Evolutionary conservation across 2,329 filamentous ascomycete species (phyloP).

Genomic region (Nothomitra cinnamomea): DNA sequence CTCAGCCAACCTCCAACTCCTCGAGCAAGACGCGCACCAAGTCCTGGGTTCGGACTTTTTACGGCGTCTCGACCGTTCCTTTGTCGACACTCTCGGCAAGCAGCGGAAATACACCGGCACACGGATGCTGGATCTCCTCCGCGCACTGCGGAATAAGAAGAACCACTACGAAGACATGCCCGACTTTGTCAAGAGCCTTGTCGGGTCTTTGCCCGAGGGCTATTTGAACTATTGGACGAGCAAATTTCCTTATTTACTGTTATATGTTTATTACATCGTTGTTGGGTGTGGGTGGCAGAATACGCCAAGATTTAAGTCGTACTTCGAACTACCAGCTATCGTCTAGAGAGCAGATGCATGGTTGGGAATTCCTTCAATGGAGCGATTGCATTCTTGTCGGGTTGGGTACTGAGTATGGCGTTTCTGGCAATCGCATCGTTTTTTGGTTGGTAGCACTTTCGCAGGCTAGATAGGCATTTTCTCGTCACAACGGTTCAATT

Average conservation of each 20-base stretch:
- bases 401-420: no score
- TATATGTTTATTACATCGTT: constrained; percentile 63
- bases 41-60: constrained; percentile 56
- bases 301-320: constrained; percentile 52
- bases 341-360: not conserved
- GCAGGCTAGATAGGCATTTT: no score
- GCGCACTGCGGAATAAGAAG: constrained; percentile 85
- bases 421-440: no score
- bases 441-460: no score
- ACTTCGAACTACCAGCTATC: constrained; percentile 31
- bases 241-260: constrained; percentile 60
- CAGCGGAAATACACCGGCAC: constrained; percentile 87
- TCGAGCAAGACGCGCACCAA: constrained; percentile 32
- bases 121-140: constrained; percentile 67
- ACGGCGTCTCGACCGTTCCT: constrained; percentile 54
- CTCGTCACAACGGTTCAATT: no score
- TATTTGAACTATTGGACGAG: constrained; percentile 74
- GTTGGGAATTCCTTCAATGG: not conserved
- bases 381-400: no score
- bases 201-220: constrained; percentile 60
- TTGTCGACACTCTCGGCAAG: constrained; percentile 79
- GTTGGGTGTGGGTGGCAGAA: constrained; percentile 45
- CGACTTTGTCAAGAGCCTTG: constrained; percentile 52
- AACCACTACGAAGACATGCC: constrained; percentile 98
- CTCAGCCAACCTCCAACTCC: constrained; percentile 43